A percentile compares a stretch with the other conserved stretches of the same genome.
phyloP scores from a whole-genome alignment of 192 early-diverging fungal species.

The Coemansia sp. region DNA sequence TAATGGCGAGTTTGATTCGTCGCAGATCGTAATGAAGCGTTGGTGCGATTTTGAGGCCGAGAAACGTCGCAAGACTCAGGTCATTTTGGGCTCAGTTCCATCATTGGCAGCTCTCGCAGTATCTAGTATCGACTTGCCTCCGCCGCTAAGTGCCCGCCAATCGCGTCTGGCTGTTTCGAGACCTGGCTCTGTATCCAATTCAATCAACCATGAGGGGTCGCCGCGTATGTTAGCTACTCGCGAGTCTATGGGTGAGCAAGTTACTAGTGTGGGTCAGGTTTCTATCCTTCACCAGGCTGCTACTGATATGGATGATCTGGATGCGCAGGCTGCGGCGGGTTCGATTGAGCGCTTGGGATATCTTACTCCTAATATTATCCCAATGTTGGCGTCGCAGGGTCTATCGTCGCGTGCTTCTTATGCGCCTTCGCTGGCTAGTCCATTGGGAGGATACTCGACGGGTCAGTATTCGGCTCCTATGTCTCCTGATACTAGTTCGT shows the following conservation, averaged over 20 bases:
- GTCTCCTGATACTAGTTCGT: conserved; percentile 15
- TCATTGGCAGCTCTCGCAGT: conserved; percentile 41
- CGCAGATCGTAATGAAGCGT: conserved; percentile 75
- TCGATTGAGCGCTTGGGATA: conserved; percentile 58
- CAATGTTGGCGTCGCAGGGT: conserved; percentile 46
- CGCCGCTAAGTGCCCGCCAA: conserved; percentile 22
- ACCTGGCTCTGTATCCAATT: conserved; percentile 27
- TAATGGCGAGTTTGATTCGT: conserved; percentile 65
- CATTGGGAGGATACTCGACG: not conserved
- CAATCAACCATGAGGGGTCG: conserved; percentile 16
- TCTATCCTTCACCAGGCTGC: conserved; percentile 45
- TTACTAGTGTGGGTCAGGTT: conserved; percentile 31
- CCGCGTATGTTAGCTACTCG: not conserved
- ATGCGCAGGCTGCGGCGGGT: conserved; percentile 45
- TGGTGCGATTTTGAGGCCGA: conserved; percentile 76
- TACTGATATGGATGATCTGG: conserved; percentile 28
- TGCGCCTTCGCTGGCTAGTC: conserved; percentile 24
- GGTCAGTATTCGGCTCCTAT: conserved; percentile 4
- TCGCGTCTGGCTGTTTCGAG: conserved; percentile 33
- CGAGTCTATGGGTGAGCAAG: conserved; percentile 11
- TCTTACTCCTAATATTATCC: conserved; percentile 57
- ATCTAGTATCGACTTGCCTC: conserved; percentile 16
- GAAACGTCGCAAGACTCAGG: conserved; percentile 58
- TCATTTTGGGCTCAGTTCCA: conserved; percentile 46
- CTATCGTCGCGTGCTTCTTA: conserved; percentile 18